Evolutionary conservation across 768 basidiomycete genomes (phyloP).

Genomic region (Kwoniella heveanensis): DNA sequence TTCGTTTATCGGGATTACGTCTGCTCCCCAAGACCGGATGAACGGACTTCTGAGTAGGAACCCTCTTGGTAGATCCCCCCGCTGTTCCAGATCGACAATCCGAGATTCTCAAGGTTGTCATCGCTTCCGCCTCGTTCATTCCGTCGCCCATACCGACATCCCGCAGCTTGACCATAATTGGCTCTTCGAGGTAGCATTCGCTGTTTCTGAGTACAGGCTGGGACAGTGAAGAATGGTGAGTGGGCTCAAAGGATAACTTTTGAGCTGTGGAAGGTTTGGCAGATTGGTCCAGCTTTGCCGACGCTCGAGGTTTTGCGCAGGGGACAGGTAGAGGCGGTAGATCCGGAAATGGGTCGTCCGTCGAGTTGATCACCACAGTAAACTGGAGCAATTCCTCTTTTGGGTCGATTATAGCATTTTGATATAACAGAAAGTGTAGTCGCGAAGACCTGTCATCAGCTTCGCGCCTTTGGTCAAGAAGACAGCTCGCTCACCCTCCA

Average conservation of each 20-base stretch:
- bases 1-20: background rate
- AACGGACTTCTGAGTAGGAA: constrained; percentile 11
- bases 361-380: background rate
- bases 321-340: constrained; percentile 1
- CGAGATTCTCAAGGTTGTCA: background rate
- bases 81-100: constrained; percentile 7
- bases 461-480: too few relatives aligned
- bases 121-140: background rate
- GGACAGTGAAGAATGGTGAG: background rate
- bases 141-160: background rate
- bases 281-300: background rate
- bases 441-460: too few relatives aligned
- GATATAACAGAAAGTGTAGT: too few relatives aligned
- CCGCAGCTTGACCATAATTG: background rate
- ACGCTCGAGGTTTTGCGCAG: background rate
- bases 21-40: background rate
- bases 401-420: too few relatives aligned
- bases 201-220: background rate
- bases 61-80: constrained; percentile 7
- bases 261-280: background rate
- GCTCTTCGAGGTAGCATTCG: background rate
- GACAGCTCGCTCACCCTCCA: constrained; percentile 16
- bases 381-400: constrained; percentile 3
- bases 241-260: background rate
- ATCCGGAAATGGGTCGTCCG: constrained; percentile 8